phyloP scores from a whole-genome alignment of 805 yeast species.

The Ogataea trehaloabstinens region DNA sequence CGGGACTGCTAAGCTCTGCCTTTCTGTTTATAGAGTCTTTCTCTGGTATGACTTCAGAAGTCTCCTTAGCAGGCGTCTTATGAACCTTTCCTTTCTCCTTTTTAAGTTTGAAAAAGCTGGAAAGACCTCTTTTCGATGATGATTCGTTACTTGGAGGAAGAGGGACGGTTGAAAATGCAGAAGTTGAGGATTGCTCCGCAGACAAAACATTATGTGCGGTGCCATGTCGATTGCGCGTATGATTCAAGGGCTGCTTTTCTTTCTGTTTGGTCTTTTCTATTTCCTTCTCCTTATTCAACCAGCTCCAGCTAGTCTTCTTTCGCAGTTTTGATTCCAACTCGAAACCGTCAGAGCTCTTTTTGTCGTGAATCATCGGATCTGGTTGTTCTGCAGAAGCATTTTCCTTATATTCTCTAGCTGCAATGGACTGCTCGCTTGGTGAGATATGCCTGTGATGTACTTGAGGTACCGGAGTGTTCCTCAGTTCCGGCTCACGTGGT shows the following conservation, averaged over 20 bases:
- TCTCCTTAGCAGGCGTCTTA: constrained; percentile 1
- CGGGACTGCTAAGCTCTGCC: neutral
- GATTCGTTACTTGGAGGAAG: constrained; percentile 13
- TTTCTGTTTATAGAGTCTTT: neutral
- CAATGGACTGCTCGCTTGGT: too few relatives aligned
- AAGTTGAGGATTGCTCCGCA: constrained; percentile 2
- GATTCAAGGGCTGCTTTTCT: constrained; percentile 21
- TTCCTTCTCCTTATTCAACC: constrained; percentile 16
- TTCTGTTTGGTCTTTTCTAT: constrained; percentile 5
- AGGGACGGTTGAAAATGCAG: constrained; percentile 3
- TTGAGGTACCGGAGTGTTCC: neutral
- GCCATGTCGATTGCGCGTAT: constrained; percentile 30
- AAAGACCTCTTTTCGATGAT: constrained; percentile 18
- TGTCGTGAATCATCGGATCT: neutral
- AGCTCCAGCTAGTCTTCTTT: constrained; percentile 16
- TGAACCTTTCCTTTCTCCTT: constrained; percentile 18
- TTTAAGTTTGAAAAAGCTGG: constrained; percentile 28
- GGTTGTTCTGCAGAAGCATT: neutral
- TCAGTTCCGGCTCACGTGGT: constrained; percentile 3
- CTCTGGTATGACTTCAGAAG: neutral
- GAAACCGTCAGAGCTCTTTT: constrained; percentile 18
- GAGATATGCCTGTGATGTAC: too few relatives aligned
- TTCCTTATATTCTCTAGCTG: too few relatives aligned
- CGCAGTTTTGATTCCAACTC: constrained; percentile 8
- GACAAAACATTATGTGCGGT: constrained; percentile 13